Base-by-base conservation (phyloP, 202 grass and related monocot species). In the Digitaria exilis region DNA sequence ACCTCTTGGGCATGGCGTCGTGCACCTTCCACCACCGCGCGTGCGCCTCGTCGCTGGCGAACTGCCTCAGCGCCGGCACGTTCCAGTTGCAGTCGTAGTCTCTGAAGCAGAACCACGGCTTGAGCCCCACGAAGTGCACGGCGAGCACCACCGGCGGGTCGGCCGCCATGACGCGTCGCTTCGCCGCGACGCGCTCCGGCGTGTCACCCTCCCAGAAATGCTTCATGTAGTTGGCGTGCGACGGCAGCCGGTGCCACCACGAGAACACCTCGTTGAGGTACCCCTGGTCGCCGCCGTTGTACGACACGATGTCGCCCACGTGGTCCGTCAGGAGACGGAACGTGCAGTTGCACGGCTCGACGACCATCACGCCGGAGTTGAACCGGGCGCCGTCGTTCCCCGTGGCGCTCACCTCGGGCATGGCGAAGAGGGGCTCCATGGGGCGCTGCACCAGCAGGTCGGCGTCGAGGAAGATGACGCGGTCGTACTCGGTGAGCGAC, bases 51-150 rank as follows among this genome's bases (percentile, higher is more conserved):
- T 94, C 92, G 81, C 89, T 91, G 6, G 80, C 92, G 78, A 91
- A 94, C 83, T 74, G 61, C 3, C 77, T 63, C 41, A 89, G 70
- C 75, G 56, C 60, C 9, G 82, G 34, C 50, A 79, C 74, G 69
- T 94, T 88, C 86, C 86, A 89, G 80, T 94, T 94, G 85, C 92
- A 94, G 71, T 94, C 92, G 83, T 94, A 91, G 84, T 91, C 84
- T 4, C 83, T 70, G 78, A 78, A 86, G 87, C 92, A 94, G 69
- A 84, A 78, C 92, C 92, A 94, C 0, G 92, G 92, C 71, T 94
- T 94, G 50, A 86, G 25, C 1, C 92, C 89, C 0, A 94, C 84
- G 60, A 91, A 94, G 71, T 94, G 92, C 68, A 94, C 84, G 35
- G 89, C 85, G 12, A 91, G 82, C 0, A 73, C 75, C 6, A 84